A percentile compares a stretch with the other conserved stretches of the same genome.
These are phyloP conservation scores for Termitomyces sp. DNA, from an alignment of 1,284 basidiomycete species.

Conservation along the genomic window DNA sequence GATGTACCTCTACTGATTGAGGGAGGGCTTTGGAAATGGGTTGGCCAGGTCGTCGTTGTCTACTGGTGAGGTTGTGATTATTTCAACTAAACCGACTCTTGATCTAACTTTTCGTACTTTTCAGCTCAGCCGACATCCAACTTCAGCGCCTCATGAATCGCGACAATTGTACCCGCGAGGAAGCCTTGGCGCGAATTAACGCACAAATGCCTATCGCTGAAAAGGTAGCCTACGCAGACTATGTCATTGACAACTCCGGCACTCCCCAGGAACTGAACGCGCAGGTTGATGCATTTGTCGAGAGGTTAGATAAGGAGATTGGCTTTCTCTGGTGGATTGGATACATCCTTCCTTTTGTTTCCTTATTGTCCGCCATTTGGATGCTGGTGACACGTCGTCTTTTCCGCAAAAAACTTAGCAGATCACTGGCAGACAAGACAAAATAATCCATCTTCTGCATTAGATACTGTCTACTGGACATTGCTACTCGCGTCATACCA, in stretches of 20 bases:
- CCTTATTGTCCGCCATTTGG: slow-evolving; percentile 16
- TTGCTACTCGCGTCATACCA: background rate
- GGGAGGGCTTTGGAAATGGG: slow-evolving; percentile 81
- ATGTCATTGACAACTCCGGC: slow-evolving; percentile 88
- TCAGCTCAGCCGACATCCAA: slow-evolving; percentile 71
- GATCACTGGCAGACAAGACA: slow-evolving; percentile 8
- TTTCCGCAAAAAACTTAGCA: slow-evolving; percentile 4
- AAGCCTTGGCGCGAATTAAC: slow-evolving; percentile 70
- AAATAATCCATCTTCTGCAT: slow-evolving; percentile 5
- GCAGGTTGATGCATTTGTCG: slow-evolving; percentile 68
- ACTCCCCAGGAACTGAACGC: slow-evolving; percentile 60
- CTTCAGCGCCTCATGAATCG: slow-evolving; percentile 74
- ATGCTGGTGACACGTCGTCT: slow-evolving; percentile 14
- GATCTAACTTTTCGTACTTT: background rate
- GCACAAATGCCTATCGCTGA: slow-evolving; percentile 79
- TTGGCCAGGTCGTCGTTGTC: slow-evolving; percentile 83
- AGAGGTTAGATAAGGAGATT: slow-evolving; percentile 45
- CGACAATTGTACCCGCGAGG: slow-evolving; percentile 51
- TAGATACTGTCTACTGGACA: background rate
- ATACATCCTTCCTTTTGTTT: slow-evolving; percentile 68
- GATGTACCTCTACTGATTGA: slow-evolving; percentile 96
- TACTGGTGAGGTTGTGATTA: slow-evolving; percentile 61
- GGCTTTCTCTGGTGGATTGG: slow-evolving; percentile 67
- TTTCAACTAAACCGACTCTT: background rate
- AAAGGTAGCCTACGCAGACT: slow-evolving; percentile 83